Evolutionary conservation across 2,329 filamentous ascomycete genomes (phyloP).

Genomic region (Pseudomassariella vexata): DNA sequence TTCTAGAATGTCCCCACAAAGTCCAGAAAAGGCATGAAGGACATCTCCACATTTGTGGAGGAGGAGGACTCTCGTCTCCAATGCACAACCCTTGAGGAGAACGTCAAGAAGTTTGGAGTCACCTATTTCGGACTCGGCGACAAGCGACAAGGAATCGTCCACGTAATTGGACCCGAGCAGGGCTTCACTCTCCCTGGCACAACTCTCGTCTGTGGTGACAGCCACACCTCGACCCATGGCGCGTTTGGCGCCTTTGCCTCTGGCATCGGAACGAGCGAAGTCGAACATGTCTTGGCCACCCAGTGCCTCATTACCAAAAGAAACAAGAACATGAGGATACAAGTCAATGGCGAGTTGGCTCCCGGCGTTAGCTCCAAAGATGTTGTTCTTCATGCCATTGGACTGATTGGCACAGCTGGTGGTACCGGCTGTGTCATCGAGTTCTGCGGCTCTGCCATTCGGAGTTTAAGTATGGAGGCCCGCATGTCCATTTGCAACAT

Average conservation of each 20-base stretch:
- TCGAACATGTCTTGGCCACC: constrained; percentile 95
- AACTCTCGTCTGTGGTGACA: constrained; percentile 96
- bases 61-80: constrained; percentile 91
- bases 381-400: constrained; percentile 87
- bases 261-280: constrained; percentile 96
- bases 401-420: constrained; percentile 88
- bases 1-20: constrained; percentile 85
- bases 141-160: constrained; percentile 95
- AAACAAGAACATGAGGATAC: constrained; percentile 98
- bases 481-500: constrained; percentile 99
- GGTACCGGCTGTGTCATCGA: constrained; percentile 94
- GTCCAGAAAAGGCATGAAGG: constrained; percentile 87
- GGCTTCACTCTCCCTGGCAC: constrained; percentile 97
- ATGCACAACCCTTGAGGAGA: constrained; percentile 93
- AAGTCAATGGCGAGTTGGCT: constrained; percentile 84
- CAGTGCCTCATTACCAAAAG: constrained; percentile 91
- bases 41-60: constrained; percentile 87
- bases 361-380: constrained; percentile 96
- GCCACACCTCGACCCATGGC: constrained; percentile 95
- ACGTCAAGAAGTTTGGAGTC: constrained; percentile 92
- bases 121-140: constrained; percentile 97
- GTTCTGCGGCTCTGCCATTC: constrained; percentile 93
- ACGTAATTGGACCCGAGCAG: constrained; percentile 97
- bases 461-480: constrained; percentile 86
- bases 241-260: constrained; percentile 93